Evolutionary conservation across 441 rosid genomes (phyloP), one percentile per base, ranked within the genome.

Genomic region (Jatropha podagrica): DNA sequence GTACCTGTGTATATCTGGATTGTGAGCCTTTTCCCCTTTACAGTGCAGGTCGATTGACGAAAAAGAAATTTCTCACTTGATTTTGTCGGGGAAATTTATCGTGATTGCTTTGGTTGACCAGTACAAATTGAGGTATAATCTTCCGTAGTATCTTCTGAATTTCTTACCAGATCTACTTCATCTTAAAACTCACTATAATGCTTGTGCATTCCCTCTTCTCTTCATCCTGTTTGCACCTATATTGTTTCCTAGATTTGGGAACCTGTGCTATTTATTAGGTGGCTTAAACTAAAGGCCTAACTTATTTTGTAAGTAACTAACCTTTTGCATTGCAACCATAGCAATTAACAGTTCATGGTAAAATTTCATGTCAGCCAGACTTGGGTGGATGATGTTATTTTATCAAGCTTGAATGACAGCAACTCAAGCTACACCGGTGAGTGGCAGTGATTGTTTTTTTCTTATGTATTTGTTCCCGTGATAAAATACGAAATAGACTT

Each of bases 21-120:
- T 74, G 75, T 75, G 77, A 83, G 70, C 56, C 82, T 78, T 74
- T 79, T 68, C 83, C 74, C 79, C 67, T 85, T 81, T 83, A 88
- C 98, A 95, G 99, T 90, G 93, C 94, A 90, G 97, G 81, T 90
- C 98, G 64, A 84, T 96, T 78, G 77, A 75, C 65, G 86, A 84
- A 77, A 83, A 85, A 69, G 95, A 93, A 76, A 85, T 96, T 75
- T 85, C 97, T 71, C 82, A 66, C 56, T 81, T 89, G 84, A 87
- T 96, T 65, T 86, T 89, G 79, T 92, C 96, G 1, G 99, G 95
- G 80, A 88, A 85, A 72, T 90, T 85, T 81, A 83, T 93, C 66
- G 97, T 89, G 46, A 93, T 96, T 83, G 99, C 97, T 2, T 86
- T 93, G 80, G 98, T 95, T 77, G 94, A 95, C 79, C 97, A 92